Percentiles rank a stretch among this genome's conserved stretches.
Conservation (phyloP, 495 filamentous ascomycete genomes). For the Terfezia boudieri region DNA sequence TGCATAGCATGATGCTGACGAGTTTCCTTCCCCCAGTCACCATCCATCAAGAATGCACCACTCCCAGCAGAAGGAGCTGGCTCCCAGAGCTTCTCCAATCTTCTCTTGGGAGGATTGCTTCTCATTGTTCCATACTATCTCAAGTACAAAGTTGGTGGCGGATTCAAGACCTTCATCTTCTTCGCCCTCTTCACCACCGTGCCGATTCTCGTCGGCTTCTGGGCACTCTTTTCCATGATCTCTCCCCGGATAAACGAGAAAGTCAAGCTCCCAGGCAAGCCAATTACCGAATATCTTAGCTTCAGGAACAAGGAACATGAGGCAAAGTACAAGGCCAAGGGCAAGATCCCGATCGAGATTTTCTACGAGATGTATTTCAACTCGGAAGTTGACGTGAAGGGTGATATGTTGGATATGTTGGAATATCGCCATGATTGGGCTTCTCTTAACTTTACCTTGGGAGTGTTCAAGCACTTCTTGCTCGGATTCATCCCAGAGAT, state of each 20-base stretch:
- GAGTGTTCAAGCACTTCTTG: slow-evolving; percentile 47
- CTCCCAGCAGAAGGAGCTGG: slow-evolving; percentile 56
- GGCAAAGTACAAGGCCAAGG: slow-evolving; percentile 49
- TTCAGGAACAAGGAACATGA: slow-evolving; percentile 58
- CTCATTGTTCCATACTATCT: slow-evolving; percentile 41
- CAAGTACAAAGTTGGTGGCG: slow-evolving; percentile 44
- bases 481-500: slow-evolving; percentile 52
- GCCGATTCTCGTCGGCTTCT: slow-evolving; percentile 50
- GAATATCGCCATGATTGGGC: slow-evolving; percentile 82
- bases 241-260: slow-evolving; percentile 62
- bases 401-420: slow-evolving; percentile 53
- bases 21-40: slow-evolving; percentile 32
- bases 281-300: slow-evolving; percentile 62
- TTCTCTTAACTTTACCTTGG: slow-evolving; percentile 53
- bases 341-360: slow-evolving; percentile 66
- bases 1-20: slow-evolving; percentile 1
- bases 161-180: slow-evolving; percentile 49
- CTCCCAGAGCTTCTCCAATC: slow-evolving; percentile 47
- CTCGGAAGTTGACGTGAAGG: slow-evolving; percentile 67
- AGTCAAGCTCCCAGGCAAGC: slow-evolving; percentile 48
- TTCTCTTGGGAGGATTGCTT: slow-evolving; percentile 34
- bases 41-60: slow-evolving; percentile 58
- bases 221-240: slow-evolving; percentile 40
- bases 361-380: slow-evolving; percentile 84
- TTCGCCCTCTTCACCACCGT: slow-evolving; percentile 39